Conservation (phyloP, 2,329 filamentous ascomycete species). For the Pseudogymnoascus sp. region DNA sequence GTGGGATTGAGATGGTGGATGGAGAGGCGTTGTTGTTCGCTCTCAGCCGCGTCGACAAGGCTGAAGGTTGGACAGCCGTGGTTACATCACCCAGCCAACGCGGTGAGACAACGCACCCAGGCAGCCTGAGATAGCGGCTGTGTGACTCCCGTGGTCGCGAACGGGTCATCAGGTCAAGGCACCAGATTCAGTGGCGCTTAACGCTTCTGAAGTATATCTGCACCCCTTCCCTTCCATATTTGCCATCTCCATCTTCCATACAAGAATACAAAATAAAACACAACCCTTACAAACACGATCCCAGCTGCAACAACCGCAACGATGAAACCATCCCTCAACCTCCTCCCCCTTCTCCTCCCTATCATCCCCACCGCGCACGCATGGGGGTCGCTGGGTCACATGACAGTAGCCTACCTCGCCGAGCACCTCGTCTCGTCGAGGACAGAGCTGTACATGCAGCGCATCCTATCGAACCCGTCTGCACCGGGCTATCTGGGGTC, state of each 20-base stretch:
- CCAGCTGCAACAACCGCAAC: background rate
- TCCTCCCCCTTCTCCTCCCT: constrained; percentile 14
- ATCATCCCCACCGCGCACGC: constrained; percentile 14
- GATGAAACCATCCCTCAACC: constrained; percentile 16
- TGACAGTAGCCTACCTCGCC: constrained; percentile 58
- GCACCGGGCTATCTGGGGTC: constrained; percentile 53
- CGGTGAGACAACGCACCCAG: background rate
- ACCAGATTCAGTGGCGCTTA: background rate
- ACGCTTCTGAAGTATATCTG: background rate
- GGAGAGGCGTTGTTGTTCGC: background rate
- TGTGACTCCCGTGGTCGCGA: background rate
- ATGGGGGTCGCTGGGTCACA: constrained; percentile 49
- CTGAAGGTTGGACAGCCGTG: background rate
- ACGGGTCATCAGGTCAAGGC: background rate
- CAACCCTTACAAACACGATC: background rate
- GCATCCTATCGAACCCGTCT: constrained; percentile 44
- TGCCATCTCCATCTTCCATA: background rate
- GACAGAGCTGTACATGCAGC: constrained; percentile 51
- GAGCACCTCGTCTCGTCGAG: constrained; percentile 50
- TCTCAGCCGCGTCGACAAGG: background rate
- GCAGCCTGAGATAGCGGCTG: background rate
- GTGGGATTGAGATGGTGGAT: background rate
- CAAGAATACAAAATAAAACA: background rate
- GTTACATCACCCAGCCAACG: background rate
- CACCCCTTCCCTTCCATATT: background rate